These are phyloP conservation scores for Globisporangium solare DNA, from an alignment of 352 stramenopile genomes.

Conservation along the genomic window DNA sequence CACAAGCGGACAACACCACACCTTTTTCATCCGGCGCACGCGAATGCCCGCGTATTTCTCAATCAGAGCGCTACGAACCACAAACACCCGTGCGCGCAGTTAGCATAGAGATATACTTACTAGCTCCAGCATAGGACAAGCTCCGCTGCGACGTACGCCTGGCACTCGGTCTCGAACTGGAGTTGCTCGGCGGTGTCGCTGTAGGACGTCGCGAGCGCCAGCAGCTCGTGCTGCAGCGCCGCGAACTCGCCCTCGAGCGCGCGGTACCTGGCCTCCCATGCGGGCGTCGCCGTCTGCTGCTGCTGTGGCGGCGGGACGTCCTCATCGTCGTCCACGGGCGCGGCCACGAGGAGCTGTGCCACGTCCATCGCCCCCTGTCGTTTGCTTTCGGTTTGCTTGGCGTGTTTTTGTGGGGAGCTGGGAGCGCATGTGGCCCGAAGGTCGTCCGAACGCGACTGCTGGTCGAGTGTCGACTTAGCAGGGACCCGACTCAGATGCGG, in stretches of 20 bases:
- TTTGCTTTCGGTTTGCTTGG: neutral
- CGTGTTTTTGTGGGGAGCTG: neutral
- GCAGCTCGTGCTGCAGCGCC: constrained; percentile 31
- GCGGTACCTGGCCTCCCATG: constrained; percentile 8
- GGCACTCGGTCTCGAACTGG: constrained; percentile 29
- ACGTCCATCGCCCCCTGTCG: constrained; percentile 8
- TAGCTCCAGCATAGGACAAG: neutral
- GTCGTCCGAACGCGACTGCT: neutral
- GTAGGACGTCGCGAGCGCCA: constrained; percentile 27
- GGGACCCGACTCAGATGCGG: too few species aligned
- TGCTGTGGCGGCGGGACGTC: neutral
- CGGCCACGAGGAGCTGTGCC: constrained; percentile 12
- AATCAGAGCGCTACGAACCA: constrained; percentile 28
- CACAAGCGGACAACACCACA: constrained; percentile 14
- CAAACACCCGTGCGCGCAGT: neutral
- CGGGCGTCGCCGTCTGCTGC: neutral
- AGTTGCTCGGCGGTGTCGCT: constrained; percentile 31
- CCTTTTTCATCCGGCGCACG: constrained; percentile 34
- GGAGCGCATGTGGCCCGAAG: neutral
- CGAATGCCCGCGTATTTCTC: constrained; percentile 45
- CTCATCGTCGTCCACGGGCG: neutral
- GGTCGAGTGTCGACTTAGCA: too few species aligned
- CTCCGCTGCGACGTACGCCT: constrained; percentile 22
- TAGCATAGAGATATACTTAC: neutral
- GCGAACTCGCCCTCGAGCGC: constrained; percentile 28